phyloP scores from a whole-genome alignment of 768 basidiomycete species.

The Boletellus sp. region DNA sequence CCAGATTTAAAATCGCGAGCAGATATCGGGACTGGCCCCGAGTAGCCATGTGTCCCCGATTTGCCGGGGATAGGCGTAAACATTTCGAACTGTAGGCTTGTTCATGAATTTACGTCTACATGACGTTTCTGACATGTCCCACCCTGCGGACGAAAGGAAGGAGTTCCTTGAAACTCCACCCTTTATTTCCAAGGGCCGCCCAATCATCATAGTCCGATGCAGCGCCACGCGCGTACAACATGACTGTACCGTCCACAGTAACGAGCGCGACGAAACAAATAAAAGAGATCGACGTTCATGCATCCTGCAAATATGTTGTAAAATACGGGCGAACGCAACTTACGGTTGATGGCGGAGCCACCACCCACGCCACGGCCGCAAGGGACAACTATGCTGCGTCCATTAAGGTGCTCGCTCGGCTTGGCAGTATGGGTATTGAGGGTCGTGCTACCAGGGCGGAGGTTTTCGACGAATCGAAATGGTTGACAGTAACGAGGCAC shows the following conservation, averaged over 20 bases:
- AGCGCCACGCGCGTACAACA: slow-evolving; percentile 20
- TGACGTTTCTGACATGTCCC: too few species aligned
- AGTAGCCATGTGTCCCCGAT: slow-evolving; percentile 33
- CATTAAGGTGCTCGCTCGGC: slow-evolving; percentile 12
- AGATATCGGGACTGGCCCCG: slow-evolving; percentile 29
- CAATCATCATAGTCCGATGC: slow-evolving; percentile 30
- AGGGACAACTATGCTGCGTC: slow-evolving; percentile 9
- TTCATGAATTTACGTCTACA: not conserved
- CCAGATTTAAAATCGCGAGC: slow-evolving; percentile 2
- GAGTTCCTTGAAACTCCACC: slow-evolving; percentile 24
- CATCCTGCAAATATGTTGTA: too few species aligned
- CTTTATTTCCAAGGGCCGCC: slow-evolving; percentile 19
- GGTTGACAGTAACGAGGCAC: slow-evolving; percentile 21
- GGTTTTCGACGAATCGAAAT: slow-evolving; percentile 14
- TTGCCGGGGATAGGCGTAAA: slow-evolving; percentile 27
- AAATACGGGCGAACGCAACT: not conserved
- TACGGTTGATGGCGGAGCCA: slow-evolving; percentile 23
- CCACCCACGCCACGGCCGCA: slow-evolving; percentile 27
- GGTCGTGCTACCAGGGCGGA: slow-evolving; percentile 16
- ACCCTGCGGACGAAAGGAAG: slow-evolving; percentile 28
- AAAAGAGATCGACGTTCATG: too few species aligned
- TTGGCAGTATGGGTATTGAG: slow-evolving; percentile 8
- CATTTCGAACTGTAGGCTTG: slow-evolving; percentile 23
- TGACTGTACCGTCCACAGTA: slow-evolving; percentile 2
- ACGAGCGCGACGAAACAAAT: too few species aligned